Conservation (phyloP, 2,329 filamentous ascomycete genomes). For the Diaporthe capsici region DNA sequence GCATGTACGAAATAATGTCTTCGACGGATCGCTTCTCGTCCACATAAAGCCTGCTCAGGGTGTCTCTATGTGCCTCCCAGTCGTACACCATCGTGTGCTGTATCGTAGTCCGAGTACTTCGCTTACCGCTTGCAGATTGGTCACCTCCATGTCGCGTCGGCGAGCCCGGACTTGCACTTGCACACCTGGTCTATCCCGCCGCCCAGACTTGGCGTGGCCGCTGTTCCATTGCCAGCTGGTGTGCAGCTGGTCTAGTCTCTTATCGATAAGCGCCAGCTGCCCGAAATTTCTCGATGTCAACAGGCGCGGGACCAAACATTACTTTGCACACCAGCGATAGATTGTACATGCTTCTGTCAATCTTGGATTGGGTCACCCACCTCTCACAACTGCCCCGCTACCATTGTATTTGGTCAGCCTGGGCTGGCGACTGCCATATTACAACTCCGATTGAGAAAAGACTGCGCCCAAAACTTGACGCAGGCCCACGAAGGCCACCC, state of each 20-base stretch:
- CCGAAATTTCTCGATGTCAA: conserved; percentile 39
- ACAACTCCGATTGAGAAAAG: neutral
- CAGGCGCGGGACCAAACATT: neutral
- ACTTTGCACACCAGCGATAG: neutral
- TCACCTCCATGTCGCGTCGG: neutral
- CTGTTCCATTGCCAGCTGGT: neutral
- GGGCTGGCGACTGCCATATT: neutral
- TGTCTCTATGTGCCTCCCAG: conserved; percentile 60
- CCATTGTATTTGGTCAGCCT: neutral
- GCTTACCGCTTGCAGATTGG: neutral
- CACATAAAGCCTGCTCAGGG: conserved; percentile 76
- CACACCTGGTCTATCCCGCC: conserved; percentile 38
- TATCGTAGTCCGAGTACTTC: neutral
- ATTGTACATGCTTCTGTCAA: neutral
- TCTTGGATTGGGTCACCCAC: neutral
- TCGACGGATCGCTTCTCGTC: conserved; percentile 80
- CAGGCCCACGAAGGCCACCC: neutral
- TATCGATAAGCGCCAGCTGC: conserved; percentile 38
- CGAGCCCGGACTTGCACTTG: conserved; percentile 23
- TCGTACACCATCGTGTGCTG: conserved; percentile 59
- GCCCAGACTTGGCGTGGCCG: conserved; percentile 9
- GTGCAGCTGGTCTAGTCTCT: neutral
- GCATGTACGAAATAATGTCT: conserved; percentile 82
- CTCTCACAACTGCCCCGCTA: neutral
- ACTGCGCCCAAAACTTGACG: neutral